A percentile compares a stretch with the other conserved stretches of the same genome.
Conservation (phyloP, 2,329 filamentous ascomycete species). For the Pseudophaeomoniella oleicola region DNA sequence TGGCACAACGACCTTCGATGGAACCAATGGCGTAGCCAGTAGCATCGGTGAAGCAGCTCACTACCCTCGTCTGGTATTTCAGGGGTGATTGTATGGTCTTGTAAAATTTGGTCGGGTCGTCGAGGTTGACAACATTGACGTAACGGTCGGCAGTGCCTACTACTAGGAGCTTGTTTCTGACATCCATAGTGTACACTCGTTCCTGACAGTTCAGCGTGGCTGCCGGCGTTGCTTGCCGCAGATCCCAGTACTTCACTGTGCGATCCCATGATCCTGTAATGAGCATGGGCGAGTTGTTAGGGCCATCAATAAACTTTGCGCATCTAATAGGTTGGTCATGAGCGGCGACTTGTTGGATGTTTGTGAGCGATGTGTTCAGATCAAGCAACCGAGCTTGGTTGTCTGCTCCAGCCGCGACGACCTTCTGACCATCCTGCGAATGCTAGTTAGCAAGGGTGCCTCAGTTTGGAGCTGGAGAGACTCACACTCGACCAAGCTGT, state of each 20-base stretch:
- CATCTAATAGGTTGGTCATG: slow-evolving; percentile 68
- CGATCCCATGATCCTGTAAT: slow-evolving; percentile 63
- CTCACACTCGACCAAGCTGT: slow-evolving; percentile 79
- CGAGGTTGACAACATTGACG: slow-evolving; percentile 88
- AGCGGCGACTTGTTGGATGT: slow-evolving; percentile 48
- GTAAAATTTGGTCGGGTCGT: slow-evolving; percentile 79
- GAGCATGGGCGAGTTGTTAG: slow-evolving; percentile 58
- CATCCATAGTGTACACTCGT: slow-evolving; percentile 72
- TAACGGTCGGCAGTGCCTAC: slow-evolving; percentile 88
- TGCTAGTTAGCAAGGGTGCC: no score
- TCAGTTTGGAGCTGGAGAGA: slow-evolving; percentile 6
- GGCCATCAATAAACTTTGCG: slow-evolving; percentile 59
- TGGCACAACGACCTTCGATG: slow-evolving; percentile 93
- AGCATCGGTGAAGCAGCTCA: slow-evolving; percentile 87
- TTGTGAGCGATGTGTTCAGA: slow-evolving; percentile 42
- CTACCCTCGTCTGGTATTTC: slow-evolving; percentile 94
- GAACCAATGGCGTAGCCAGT: slow-evolving; percentile 88
- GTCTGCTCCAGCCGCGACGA: slow-evolving; percentile 78
- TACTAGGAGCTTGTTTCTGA: slow-evolving; percentile 75
- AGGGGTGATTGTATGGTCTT: slow-evolving; percentile 92
- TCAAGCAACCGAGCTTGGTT: slow-evolving; percentile 85
- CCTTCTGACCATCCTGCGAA: slow-evolving; percentile 69
- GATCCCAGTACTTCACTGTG: slow-evolving; percentile 43
- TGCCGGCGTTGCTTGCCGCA: slow-evolving; percentile 32
- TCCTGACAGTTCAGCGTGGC: slow-evolving; percentile 33